A percentile compares a stretch with the other conserved stretches of the same genome.
Conservation (phyloP, 1,139 yeast genomes). For the Waltiozyma sp. region DNA sequence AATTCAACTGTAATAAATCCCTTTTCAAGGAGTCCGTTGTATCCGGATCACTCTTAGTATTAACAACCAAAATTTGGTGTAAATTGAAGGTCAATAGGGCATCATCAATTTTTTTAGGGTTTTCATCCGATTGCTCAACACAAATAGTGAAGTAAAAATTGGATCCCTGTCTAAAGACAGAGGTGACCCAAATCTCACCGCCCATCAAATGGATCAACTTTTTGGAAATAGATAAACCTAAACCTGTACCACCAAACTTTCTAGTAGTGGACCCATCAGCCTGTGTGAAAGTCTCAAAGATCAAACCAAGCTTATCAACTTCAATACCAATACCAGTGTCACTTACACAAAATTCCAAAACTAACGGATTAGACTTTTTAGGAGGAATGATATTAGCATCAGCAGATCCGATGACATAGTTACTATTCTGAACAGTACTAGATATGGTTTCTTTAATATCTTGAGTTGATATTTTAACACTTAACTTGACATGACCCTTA, state of each 20-base stretch:
- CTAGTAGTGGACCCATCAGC: constrained; percentile 90
- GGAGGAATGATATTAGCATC: constrained; percentile 11
- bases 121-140: constrained; percentile 61
- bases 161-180: constrained; percentile 71
- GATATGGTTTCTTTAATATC: constrained; percentile 12
- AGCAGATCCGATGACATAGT: constrained; percentile 15
- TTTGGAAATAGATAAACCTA: constrained; percentile 79
- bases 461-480: constrained; percentile 39
- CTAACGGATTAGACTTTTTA: constrained; percentile 30
- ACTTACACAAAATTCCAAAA: constrained; percentile 75
- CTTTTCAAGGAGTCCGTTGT: constrained; percentile 36
- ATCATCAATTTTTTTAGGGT: constrained; percentile 64
- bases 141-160: constrained; percentile 73
- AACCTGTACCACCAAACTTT: constrained; percentile 85
- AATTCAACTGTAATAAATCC: constrained; percentile 20
- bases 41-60: constrained; percentile 47
- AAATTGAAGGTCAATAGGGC: constrained; percentile 61
- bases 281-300: constrained; percentile 84
- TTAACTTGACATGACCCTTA: constrained; percentile 66
- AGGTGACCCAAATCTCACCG: constrained; percentile 83
- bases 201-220: constrained; percentile 85
- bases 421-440: constrained; percentile 10
- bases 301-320: constrained; percentile 70
- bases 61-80: constrained; percentile 60
- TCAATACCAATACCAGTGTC: constrained; percentile 90